Evolutionary conservation across 2,329 filamentous ascomycete species (phyloP), one percentile per base, ranked within the genome.

Genomic region (Pezicula radicicola): DNA sequence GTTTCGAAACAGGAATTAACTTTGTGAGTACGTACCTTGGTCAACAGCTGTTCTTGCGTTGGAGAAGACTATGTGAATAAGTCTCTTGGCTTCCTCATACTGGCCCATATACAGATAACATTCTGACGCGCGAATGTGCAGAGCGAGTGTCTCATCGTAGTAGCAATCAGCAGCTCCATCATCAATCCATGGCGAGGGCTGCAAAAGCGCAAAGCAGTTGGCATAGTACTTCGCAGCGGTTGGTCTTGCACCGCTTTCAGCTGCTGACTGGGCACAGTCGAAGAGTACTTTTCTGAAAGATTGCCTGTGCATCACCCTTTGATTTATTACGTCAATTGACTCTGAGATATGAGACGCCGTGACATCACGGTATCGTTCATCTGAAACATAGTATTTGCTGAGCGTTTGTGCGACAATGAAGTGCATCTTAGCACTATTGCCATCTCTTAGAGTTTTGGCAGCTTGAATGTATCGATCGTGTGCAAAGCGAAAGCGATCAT

Each of bases 391-490:
- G 60, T 91, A 86, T 60, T 88, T 88, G 67, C 92, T 82, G 58
- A 97, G 81, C 0, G 87, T 87, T 64, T 90, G 86, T 0, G 89
- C 88, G 61, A 97, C 90, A 43, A 91, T 84, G 61, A 92, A 97
- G 69, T 97, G 91, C 92, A 97, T 97, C 60, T 88, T 88, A 18
- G 80, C 75, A 19, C 80, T 73, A 50, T 88, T 84, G 63, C 82
- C 84, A 64, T 92, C 85, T 55, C 81, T 83, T 48, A 96, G 73
- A 5, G 81, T 79, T 13, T 81, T 76, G 6, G 90, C 85, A 15
- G 89, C 90, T 65, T 88, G 84, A 47, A 91, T 79, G 63, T 95
- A 95, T 48, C 92, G 83, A 68, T 97, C 92, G 67, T 97, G 92
- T 33, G 87, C 85, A 67, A 97, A 97, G 33, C 85, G 84, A 68